Evolutionary conservation across 257 asterid species (phyloP), one percentile per base, ranked within the genome.

Genomic region (Jacaranda mimosifolia): DNA sequence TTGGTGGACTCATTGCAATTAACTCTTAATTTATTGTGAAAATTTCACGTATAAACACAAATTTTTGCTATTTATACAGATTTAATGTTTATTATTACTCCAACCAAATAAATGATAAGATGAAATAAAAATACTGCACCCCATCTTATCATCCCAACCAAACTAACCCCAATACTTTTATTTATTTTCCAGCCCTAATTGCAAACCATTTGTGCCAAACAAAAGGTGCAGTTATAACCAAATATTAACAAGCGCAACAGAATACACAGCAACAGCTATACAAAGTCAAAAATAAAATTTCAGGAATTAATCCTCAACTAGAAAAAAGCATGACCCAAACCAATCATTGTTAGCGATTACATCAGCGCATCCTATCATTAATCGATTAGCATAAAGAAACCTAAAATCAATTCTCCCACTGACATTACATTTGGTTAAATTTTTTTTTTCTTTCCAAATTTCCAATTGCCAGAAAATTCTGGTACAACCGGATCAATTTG

Each of bases 261-360:
- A 62, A 5, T 13, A 10, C 40, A 17, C 4, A 60, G 45, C 21
- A 35, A 6, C n/a, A 62, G 1, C 45, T 18, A 7, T 15, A 45
- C 7, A 40, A 43, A 42, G 26, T 43, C 14, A 58, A 11, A 46
- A 15, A 2, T 0, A 21, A 17, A 19, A 42, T 53, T 17, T 18
- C 58, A 36, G 36, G 9, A 42, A 64, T 74, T 73, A 82, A 73
- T 68, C 64, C 52, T 53, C 46, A 5, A 67, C 76, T 68, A 52
- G 10, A 81, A 65, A 45, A 62, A 62, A 73, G 53, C 49, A 80
- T 77, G 58, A 73, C 75, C 39, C 63, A 83, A 17, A 58, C 39
- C 66, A 79, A 83, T 79, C 86, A 75, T 75, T 60, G 85, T 83
- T 83, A 73, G 87, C 64, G 67, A 76, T 80, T 80, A 83, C 87